Conservation (phyloP, 2,329 filamentous ascomycete species). For the Ceratocystis colombiana region DNA sequence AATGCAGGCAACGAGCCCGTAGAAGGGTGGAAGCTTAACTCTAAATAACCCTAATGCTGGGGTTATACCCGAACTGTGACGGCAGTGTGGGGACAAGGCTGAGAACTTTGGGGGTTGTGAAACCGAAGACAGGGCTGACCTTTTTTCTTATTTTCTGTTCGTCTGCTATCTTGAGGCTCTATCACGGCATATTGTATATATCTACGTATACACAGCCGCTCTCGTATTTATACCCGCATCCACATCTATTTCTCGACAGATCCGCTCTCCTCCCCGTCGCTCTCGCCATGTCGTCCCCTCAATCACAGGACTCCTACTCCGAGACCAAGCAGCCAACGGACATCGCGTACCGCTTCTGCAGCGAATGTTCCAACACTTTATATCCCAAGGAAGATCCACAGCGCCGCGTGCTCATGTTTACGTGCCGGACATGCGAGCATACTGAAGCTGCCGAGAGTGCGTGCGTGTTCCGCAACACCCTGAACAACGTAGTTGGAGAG, state of each 20-base stretch:
- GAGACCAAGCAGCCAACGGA: conserved; percentile 54
- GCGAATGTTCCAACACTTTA: conserved; percentile 96
- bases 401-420: conserved; percentile 79
- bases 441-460: conserved; percentile 75
- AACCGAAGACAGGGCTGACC: too few relatives aligned
- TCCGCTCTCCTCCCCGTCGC: not conserved
- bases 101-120: not conserved
- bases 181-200: too few relatives aligned
- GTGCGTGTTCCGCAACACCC: conserved; percentile 90
- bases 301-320: conserved; percentile 32
- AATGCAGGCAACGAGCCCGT: not conserved
- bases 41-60: not conserved
- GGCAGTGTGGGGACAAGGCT: not conserved
- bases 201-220: too few relatives aligned
- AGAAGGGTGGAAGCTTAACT: not conserved
- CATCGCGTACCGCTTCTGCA: conserved; percentile 95
- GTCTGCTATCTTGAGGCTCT: too few relatives aligned
- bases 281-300: conserved; percentile 42
- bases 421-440: conserved; percentile 90
- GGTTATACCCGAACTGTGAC: not conserved
- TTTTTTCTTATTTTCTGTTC: too few relatives aligned
- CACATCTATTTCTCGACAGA: not conserved
- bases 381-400: conserved; percentile 91
- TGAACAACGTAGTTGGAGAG: conserved; percentile 84
- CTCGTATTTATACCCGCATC: not conserved